Evolutionary conservation across 73 alveolate genomes (phyloP), one percentile per base, ranked within the genome.

Genomic region (Breviolum minutum): DNA sequence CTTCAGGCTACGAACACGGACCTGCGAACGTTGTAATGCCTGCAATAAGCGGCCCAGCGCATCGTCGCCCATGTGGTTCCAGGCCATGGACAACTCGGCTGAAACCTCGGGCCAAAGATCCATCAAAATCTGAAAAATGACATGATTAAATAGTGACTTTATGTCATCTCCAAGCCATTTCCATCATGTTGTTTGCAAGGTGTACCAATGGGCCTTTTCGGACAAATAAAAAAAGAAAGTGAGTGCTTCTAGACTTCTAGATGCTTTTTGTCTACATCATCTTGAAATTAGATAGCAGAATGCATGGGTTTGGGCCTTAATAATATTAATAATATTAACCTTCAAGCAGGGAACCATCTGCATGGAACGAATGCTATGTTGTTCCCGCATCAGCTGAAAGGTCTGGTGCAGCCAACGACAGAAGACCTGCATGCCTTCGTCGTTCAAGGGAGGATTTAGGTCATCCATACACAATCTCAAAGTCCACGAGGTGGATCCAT

Each of bases 351-450:
- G 27, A 60, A 87, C 83, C 83, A n/a, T 63, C 95, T 27, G 80
- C 81, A 64, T 32, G 30, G 82, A 66, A 12, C 82, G 74, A 83
- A 83, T 62, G 32, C 26, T 71, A 60, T 54, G 74, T 60, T 83
- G 76, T 60, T 70, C 95, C 16, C 87, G 87, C 87, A 79, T 79
- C 68, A 79, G 19, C 48, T 87, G 95, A 64, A 87, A 30, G 61
- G 95, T 63, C 7, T 87, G 95, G 63, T 87, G 95, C 64, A 87
- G 95, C 95, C 95, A 87, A 6, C 95, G 61, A 54, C 95, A 87
- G 73, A 87, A 87, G 81, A 87, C 95, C 82, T 87, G 83, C 95
- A 87, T 63, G 64, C 95, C 95, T 54, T 87, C 95, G 77, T 87
- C 95, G 64, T 64, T 64, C 95, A 87, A 81, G 27, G 95, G 95